A percentile compares a stretch with the other conserved stretches of the same genome.
phyloP scores from a whole-genome alignment of 371 early-diverging fungal genomes.

The Syncephalastrum sp. region DNA sequence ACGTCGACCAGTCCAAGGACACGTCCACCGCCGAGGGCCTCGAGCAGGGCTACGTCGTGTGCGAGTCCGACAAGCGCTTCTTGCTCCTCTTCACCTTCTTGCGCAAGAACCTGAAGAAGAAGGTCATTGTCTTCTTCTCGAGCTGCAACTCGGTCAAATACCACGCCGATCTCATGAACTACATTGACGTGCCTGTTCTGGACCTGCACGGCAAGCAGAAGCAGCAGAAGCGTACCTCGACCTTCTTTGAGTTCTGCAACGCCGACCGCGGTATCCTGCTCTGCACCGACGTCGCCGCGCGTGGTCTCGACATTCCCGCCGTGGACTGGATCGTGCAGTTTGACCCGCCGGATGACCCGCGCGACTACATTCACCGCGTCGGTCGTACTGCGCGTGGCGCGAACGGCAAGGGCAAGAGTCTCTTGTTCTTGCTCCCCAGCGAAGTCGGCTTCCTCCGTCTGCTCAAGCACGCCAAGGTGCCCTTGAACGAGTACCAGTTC shows the following conservation, averaged over 20 bases:
- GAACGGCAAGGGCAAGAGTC: conserved; percentile 82
- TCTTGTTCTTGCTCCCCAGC: conserved; percentile 83
- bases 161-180: conserved; percentile 66
- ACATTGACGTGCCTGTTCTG: conserved; percentile 55
- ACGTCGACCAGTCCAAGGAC: conserved; percentile 32
- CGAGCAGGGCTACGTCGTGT: conserved; percentile 43
- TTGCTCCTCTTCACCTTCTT: conserved; percentile 25
- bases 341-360: conserved; percentile 92
- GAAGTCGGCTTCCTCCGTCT: conserved; percentile 94
- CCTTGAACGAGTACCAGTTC: conserved; percentile 98
- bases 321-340: conserved; percentile 95
- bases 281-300: conserved; percentile 98
- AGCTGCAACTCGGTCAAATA: conserved; percentile 94
- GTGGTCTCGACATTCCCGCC: conserved; percentile 97
- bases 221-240: conserved; percentile 75
- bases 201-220: conserved; percentile 73
- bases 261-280: conserved; percentile 73
- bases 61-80: conserved; percentile 46
- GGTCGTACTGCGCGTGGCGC: conserved; percentile 97
- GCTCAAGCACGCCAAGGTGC: conserved; percentile 96
- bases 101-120: conserved; percentile 44
- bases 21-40: conserved; percentile 25
- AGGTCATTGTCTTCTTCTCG: conserved; percentile 87
- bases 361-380: conserved; percentile 96
- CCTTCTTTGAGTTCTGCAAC: conserved; percentile 75